A percentile compares a stretch with the other conserved stretches of the same genome.
These are phyloP conservation scores for Ajuga reptans DNA, from an alignment of 305 asterid genomes.

Conservation along the genomic window DNA sequence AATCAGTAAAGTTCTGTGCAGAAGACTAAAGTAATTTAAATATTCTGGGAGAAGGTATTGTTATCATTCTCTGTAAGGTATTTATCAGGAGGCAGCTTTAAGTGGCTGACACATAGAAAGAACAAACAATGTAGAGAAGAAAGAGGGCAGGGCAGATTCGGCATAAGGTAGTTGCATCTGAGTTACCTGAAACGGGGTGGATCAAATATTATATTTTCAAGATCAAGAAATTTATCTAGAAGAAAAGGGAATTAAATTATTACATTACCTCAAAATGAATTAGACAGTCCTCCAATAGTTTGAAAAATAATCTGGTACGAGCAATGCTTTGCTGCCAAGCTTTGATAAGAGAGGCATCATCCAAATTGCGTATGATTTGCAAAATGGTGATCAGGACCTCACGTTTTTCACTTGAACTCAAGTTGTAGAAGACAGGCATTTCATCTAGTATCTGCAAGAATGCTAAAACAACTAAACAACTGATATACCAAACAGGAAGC, in stretches of 20 bases:
- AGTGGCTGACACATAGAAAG: constrained; percentile 1
- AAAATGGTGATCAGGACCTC: constrained; percentile 72
- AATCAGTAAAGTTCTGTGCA: not conserved
- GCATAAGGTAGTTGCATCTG: not conserved
- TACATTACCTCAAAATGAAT: constrained; percentile 81
- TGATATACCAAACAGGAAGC: constrained; percentile 25
- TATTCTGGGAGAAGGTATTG: not conserved
- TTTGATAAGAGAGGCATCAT: constrained; percentile 83
- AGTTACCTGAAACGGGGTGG: not conserved
- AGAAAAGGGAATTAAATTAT: not conserved
- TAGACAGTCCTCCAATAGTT: constrained; percentile 89
- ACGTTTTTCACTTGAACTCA: constrained; percentile 83
- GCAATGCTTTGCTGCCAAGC: constrained; percentile 99
- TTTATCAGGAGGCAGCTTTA: not conserved
- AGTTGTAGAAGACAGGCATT: constrained; percentile 98
- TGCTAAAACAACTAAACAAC: constrained; percentile 22
- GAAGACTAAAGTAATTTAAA: not conserved
- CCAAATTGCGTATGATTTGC: constrained; percentile 92
- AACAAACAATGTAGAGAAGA: not conserved
- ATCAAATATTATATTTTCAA: constrained; percentile 10
- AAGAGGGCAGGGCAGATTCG: not conserved
- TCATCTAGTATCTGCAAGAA: constrained; percentile 82
- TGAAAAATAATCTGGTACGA: constrained; percentile 94
- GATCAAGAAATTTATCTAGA: constrained; percentile 11
- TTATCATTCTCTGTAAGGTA: not conserved